Evolutionary conservation across 805 yeast species (phyloP).

Genomic region (Monosporozyma servazzii): DNA sequence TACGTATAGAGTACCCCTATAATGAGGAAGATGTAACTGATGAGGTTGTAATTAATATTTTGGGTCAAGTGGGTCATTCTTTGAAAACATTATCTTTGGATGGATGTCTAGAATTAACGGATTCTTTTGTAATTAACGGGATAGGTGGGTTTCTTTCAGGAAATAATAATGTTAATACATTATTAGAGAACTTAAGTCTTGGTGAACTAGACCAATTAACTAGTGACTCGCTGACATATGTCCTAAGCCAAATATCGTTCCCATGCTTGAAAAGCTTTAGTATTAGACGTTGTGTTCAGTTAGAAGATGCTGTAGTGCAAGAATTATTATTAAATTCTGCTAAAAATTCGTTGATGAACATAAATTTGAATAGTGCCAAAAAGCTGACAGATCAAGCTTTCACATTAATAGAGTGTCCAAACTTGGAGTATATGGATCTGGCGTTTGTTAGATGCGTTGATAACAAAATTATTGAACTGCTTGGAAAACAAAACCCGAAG

Average conservation of each 20-base stretch:
- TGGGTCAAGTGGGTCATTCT: constrained; percentile 54
- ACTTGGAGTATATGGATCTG: constrained; percentile 57
- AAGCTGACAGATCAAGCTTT: constrained; percentile 44
- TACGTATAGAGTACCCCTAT: constrained; percentile 64
- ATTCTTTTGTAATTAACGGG: constrained; percentile 49
- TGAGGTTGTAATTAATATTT: constrained; percentile 50
- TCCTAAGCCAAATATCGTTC: constrained; percentile 43
- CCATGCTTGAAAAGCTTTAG: constrained; percentile 51
- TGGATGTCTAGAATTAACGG: constrained; percentile 69
- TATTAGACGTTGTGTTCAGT: constrained; percentile 53
- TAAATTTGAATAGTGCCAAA: constrained; percentile 68
- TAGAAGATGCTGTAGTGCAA: constrained; percentile 55
- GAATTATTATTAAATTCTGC: constrained; percentile 56
- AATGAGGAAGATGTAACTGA: constrained; percentile 60
- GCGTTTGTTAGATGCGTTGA: constrained; percentile 77
- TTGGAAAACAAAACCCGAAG: constrained; percentile 52
- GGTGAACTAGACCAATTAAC: constrained; percentile 55
- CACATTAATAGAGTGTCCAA: constrained; percentile 42
- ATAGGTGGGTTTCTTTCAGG: constrained; percentile 47
- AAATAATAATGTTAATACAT: constrained; percentile 3
- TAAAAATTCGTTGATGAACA: constrained; percentile 49
- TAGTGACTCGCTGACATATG: constrained; percentile 50
- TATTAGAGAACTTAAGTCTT: constrained; percentile 49
- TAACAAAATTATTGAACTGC: constrained; percentile 50
- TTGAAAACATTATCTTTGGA: constrained; percentile 52